Conservation (phyloP, 202 grass and related monocot genomes). For the Carex sylvatica region DNA sequence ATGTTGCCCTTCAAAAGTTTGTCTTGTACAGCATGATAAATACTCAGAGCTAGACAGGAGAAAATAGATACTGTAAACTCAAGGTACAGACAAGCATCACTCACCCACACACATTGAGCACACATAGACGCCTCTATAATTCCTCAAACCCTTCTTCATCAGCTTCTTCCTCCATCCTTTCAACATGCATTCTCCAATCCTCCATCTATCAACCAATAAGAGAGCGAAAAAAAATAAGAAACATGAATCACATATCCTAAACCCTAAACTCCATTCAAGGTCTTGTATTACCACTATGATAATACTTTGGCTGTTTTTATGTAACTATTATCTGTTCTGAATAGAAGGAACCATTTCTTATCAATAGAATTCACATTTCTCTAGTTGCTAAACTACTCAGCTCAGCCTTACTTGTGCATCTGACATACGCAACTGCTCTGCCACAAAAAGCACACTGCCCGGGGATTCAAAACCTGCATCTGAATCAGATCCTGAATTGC, state of each 20-base stretch:
- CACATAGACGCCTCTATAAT: conserved; percentile 32
- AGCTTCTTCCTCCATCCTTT: conserved; percentile 67
- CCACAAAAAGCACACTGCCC: conserved; percentile 47
- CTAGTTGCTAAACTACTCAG: not conserved
- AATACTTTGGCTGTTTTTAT: not conserved
- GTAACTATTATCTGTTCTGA: not conserved
- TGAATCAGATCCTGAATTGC: conserved; percentile 34
- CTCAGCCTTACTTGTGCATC: conserved; percentile 70
- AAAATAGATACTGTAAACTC: not conserved
- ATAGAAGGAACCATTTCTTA: not conserved
- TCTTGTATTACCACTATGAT: not conserved
- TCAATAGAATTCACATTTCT: conserved; percentile 8
- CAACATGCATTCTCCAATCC: conserved; percentile 60
- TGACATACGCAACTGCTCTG: conserved; percentile 82
- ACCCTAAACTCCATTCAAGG: not conserved
- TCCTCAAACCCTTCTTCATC: conserved; percentile 97
- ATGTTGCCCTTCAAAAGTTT: not conserved
- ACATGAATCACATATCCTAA: not conserved
- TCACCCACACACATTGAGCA: not conserved
- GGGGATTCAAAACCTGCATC: conserved; percentile 19
- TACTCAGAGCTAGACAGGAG: not conserved
- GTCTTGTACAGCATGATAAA: not conserved
- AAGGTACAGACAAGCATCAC: not conserved
- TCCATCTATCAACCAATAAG: conserved; percentile 55
- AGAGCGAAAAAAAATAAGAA: not conserved